Conservation (phyloP, 371 early-diverging fungal species). For the Haplosporangium sp. region DNA sequence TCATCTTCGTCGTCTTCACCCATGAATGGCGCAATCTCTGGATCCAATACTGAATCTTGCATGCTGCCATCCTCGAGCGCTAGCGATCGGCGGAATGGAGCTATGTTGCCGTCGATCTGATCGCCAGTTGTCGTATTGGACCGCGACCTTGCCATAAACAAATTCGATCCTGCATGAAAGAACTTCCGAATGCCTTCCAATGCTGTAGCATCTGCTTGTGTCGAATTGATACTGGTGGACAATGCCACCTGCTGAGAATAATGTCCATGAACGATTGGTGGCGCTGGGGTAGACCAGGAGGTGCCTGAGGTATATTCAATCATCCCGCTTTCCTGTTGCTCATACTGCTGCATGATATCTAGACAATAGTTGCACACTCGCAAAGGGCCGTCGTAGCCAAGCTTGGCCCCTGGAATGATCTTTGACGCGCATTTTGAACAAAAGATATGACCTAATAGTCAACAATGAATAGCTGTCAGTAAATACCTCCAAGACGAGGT, state of each 20-base stretch:
- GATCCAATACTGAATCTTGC: conserved; percentile 61
- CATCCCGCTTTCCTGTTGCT: conserved; percentile 48
- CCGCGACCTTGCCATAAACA: conserved; percentile 61
- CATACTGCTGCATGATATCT: conserved; percentile 62
- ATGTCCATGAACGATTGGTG: conserved; percentile 18
- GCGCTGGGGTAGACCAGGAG: conserved; percentile 29
- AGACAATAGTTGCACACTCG: conserved; percentile 86
- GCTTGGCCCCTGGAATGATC: conserved; percentile 77
- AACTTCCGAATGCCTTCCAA: conserved; percentile 56
- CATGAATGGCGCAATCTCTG: conserved; percentile 68
- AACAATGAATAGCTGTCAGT: neutral
- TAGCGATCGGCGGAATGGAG: conserved; percentile 42
- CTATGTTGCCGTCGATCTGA: conserved; percentile 27
- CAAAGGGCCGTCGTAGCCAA: conserved; percentile 77
- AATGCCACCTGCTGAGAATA: conserved; percentile 15
- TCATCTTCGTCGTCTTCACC: conserved; percentile 75
- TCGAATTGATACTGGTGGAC: conserved; percentile 22
- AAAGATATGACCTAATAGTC: conserved; percentile 75
- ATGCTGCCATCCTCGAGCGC: conserved; percentile 40
- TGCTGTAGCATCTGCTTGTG: conserved; percentile 37
- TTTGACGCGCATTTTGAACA: conserved; percentile 85
- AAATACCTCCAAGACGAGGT: neutral
- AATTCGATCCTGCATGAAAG: conserved; percentile 47
- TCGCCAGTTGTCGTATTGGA: conserved; percentile 63
- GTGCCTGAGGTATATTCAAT: conserved; percentile 26